These are phyloP conservation scores for Globisporangium rhizosaccharum DNA, from an alignment of 352 stramenopile species.

Conservation along the genomic window DNA sequence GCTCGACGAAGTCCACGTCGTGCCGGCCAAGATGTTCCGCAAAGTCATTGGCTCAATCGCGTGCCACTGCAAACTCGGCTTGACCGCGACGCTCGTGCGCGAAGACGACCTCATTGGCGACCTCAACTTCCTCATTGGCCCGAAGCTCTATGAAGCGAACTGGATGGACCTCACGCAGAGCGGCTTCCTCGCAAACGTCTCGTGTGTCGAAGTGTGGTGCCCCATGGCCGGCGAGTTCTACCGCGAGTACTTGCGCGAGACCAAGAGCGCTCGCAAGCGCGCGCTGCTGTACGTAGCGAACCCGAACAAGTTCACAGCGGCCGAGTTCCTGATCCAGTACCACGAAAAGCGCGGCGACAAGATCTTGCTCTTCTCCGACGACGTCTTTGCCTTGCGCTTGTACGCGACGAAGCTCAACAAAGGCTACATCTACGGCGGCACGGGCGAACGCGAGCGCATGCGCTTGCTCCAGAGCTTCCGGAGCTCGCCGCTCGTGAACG, in stretches of 20 bases:
- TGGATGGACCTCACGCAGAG: slow-evolving; percentile 99
- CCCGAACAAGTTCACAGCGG: slow-evolving; percentile 96
- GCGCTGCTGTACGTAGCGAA: slow-evolving; percentile 99
- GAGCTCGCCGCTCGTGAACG: slow-evolving; percentile 79
- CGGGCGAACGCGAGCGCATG: slow-evolving; percentile 90
- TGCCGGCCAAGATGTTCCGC: slow-evolving; percentile 98
- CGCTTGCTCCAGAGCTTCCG: slow-evolving; percentile 82
- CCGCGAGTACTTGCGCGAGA: slow-evolving; percentile 83
- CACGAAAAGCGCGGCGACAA: slow-evolving; percentile 98
- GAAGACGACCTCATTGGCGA: slow-evolving; percentile 99
- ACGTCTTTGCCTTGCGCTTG: slow-evolving; percentile 94
- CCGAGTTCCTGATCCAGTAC: slow-evolving; percentile 96
- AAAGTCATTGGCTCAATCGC: slow-evolving; percentile 92
- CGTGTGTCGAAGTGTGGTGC: slow-evolving; percentile 98
- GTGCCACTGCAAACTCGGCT: slow-evolving; percentile 96
- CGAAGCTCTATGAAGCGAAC: slow-evolving; percentile 95
- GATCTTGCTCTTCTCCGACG: slow-evolving; percentile 99
- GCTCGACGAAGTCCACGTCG: slow-evolving; percentile 97
- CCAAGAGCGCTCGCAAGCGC: slow-evolving; percentile 84
- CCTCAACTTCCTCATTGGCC: slow-evolving; percentile 99
- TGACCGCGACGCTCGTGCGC: slow-evolving; percentile 98
- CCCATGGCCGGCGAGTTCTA: slow-evolving; percentile 99
- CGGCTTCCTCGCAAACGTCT: slow-evolving; percentile 96
- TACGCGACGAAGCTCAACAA: slow-evolving; percentile 92
- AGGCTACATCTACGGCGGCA: slow-evolving; percentile 96